Conservation (phyloP, 1,284 basidiomycete genomes). For the Mycena sp. region DNA sequence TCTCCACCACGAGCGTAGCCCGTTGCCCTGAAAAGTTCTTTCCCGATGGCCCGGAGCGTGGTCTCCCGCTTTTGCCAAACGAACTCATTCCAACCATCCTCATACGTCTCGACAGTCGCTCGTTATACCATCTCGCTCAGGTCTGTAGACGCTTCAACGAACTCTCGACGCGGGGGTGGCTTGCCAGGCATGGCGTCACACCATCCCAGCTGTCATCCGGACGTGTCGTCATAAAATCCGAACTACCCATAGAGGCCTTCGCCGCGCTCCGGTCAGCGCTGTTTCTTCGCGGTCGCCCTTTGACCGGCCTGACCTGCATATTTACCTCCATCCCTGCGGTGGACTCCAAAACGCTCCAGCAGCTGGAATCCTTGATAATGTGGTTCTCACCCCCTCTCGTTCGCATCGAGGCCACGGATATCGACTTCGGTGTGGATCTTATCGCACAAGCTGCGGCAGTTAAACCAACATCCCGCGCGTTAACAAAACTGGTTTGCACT, state of each 20-base stretch:
- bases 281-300: not conserved
- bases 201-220: not conserved
- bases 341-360: not conserved
- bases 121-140: conserved; percentile 8
- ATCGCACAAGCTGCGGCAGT: not conserved
- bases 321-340: not conserved
- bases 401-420: not conserved
- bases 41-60: not conserved
- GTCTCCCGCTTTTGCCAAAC: conserved; percentile 16
- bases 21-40: not conserved
- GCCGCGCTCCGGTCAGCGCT: conserved; percentile 7
- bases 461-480: not conserved
- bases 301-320: not conserved
- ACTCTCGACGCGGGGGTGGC: conserved; percentile 18
- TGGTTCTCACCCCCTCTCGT: not conserved
- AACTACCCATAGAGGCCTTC: conserved; percentile 1
- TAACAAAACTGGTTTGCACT: not conserved
- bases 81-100: conserved; percentile 17
- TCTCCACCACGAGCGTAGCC: not conserved
- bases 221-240: not conserved
- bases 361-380: not conserved
- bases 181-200: conserved; percentile 7
- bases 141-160: conserved; percentile 23
- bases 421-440: conserved; percentile 10
- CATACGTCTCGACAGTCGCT: conserved; percentile 5